Percentiles rank a stretch among this genome's conserved stretches.
Conservation (phyloP, 1,284 basidiomycete genomes). For the Ceratobasidium theobromae region DNA sequence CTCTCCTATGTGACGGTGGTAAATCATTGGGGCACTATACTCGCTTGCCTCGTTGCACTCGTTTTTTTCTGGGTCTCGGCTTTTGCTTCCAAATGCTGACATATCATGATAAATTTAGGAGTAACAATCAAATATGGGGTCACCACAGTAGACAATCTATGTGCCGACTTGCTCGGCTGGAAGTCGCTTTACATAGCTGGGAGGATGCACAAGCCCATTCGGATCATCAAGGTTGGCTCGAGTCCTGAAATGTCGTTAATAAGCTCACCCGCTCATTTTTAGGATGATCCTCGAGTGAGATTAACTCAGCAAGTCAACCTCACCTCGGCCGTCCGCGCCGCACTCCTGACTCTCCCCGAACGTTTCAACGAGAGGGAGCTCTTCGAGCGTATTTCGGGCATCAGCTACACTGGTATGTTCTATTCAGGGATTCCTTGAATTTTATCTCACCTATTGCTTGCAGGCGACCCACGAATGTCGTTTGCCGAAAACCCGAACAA, state of each 20-base stretch:
- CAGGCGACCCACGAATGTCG: slow-evolving; percentile 89
- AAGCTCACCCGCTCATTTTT: neutral
- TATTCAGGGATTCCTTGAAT: neutral
- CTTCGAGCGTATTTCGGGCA: slow-evolving; percentile 82
- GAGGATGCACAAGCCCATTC: slow-evolving; percentile 94
- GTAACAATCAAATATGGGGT: slow-evolving; percentile 96
- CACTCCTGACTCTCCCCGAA: slow-evolving; percentile 64
- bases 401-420: slow-evolving; percentile 66
- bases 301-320: slow-evolving; percentile 93
- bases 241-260: slow-evolving; percentile 9
- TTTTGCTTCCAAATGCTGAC: slow-evolving; percentile 24
- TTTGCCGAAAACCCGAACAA: slow-evolving; percentile 91
- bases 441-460: neutral
- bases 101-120: slow-evolving; percentile 30
- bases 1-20: neutral
- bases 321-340: slow-evolving; percentile 82
- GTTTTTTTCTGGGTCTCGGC: neutral
- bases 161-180: slow-evolving; percentile 91
- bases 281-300: slow-evolving; percentile 82
- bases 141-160: slow-evolving; percentile 86
- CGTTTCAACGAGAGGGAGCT: slow-evolving; percentile 76
- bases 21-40: neutral
- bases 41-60: neutral
- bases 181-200: slow-evolving; percentile 91
- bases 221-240: slow-evolving; percentile 63